phyloP scores from a whole-genome alignment of 192 early-diverging fungal genomes.

The Pilobolus umbonatus region DNA sequence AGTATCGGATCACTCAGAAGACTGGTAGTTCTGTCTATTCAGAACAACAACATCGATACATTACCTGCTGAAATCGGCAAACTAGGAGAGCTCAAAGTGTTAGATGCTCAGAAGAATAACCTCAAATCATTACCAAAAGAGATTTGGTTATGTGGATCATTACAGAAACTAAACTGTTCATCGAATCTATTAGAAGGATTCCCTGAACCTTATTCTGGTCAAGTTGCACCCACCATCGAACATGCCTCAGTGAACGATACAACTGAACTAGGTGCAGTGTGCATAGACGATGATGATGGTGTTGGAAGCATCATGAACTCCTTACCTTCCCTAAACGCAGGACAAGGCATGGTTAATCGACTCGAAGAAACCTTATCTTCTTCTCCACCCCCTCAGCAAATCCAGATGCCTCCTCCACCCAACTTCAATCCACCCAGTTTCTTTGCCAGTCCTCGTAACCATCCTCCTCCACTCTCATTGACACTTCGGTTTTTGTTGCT shows the following conservation, averaged over 20 bases:
- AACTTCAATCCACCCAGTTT: conserved; percentile 43
- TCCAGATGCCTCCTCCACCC: conserved; percentile 46
- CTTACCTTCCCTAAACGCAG: conserved; percentile 33
- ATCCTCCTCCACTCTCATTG: conserved; percentile 49
- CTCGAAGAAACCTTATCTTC: background rate
- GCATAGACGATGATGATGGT: conserved; percentile 42
- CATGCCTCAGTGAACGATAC: background rate
- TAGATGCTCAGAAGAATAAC: conserved; percentile 78
- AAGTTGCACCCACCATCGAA: conserved; percentile 34
- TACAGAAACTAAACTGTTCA: conserved; percentile 69
- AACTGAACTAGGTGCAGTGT: background rate
- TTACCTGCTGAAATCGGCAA: conserved; percentile 67
- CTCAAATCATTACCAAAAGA: conserved; percentile 65
- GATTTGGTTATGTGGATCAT: conserved; percentile 70
- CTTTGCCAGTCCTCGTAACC: conserved; percentile 45
- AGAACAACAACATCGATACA: conserved; percentile 63
- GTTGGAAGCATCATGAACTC: conserved; percentile 36
- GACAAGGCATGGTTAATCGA: conserved; percentile 33
- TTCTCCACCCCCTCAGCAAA: conserved; percentile 26
- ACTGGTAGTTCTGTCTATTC: conserved; percentile 53
- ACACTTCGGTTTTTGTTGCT: conserved; percentile 62
- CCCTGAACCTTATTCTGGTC: conserved; percentile 57
- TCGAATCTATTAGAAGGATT: conserved; percentile 80
- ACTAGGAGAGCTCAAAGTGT: conserved; percentile 50
- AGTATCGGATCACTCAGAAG: conserved; percentile 52